A percentile compares a stretch with the other conserved stretches of the same genome.
These are phyloP conservation scores for Geotrichum fermentans DNA, from an alignment of 1,139 yeast genomes.

Conservation along the genomic window DNA sequence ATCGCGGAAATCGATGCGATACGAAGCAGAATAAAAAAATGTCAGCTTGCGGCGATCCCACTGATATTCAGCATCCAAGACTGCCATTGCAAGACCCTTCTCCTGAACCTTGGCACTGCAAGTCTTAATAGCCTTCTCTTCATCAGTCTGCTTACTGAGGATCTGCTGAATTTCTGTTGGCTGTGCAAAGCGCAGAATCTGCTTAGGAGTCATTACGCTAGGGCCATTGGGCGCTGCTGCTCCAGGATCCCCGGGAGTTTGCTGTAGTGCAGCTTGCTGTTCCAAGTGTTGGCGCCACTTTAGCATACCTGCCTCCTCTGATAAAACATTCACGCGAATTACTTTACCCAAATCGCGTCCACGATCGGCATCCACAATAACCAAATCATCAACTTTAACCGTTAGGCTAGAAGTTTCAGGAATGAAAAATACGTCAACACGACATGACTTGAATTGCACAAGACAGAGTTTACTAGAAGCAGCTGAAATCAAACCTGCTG, in stretches of 20 bases:
- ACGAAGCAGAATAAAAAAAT: slow-evolving; percentile 77
- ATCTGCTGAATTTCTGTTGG: slow-evolving; percentile 58
- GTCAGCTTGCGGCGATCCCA: slow-evolving; percentile 92
- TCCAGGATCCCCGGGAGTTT: slow-evolving; percentile 29
- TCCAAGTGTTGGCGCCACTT: slow-evolving; percentile 77
- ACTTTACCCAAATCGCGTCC: slow-evolving; percentile 88
- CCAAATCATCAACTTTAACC: slow-evolving; percentile 68
- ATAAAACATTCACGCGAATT: slow-evolving; percentile 57
- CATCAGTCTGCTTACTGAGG: slow-evolving; percentile 58
- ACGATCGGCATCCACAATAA: slow-evolving; percentile 95
- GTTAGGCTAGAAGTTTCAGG: slow-evolving; percentile 50
- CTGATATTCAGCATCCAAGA: slow-evolving; percentile 82
- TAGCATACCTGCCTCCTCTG: slow-evolving; percentile 75
- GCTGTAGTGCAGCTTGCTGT: slow-evolving; percentile 57
- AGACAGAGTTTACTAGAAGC: slow-evolving; percentile 47
- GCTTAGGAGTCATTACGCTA: slow-evolving; percentile 51
- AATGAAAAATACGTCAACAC: slow-evolving; percentile 75
- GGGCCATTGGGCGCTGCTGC: slow-evolving; percentile 5
- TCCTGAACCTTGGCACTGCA: slow-evolving; percentile 56
- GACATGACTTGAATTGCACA: slow-evolving; percentile 81
- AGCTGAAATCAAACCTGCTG: slow-evolving; percentile 27
- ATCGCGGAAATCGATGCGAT: slow-evolving; percentile 87
- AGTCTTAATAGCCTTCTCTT: slow-evolving; percentile 63
- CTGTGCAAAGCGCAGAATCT: slow-evolving; percentile 65
- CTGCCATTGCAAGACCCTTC: slow-evolving; percentile 44